Conservation (phyloP, 495 filamentous ascomycete genomes). For the Aspergillus olivimuriae region DNA sequence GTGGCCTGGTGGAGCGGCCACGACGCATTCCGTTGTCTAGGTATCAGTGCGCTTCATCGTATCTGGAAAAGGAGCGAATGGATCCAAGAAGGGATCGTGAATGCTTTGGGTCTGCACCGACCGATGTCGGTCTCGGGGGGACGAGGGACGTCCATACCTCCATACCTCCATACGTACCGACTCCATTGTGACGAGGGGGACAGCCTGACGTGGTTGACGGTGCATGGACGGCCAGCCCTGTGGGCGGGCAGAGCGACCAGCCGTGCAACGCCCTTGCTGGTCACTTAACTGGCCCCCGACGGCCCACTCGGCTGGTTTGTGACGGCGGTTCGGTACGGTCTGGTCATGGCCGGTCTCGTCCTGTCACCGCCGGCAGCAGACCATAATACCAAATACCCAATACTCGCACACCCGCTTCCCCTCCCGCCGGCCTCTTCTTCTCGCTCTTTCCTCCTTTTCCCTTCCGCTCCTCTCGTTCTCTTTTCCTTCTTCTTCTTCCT, state of each 20-base stretch:
- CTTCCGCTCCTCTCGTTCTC: conserved; percentile 1
- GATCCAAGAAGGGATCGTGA: too few relatives aligned
- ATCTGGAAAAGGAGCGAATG: too few relatives aligned
- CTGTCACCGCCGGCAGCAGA: background rate
- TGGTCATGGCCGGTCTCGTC: background rate
- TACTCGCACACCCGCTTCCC: conserved; percentile 8
- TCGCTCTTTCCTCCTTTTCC: conserved; percentile 8
- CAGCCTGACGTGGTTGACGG: too few relatives aligned
- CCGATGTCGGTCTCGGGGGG: too few relatives aligned
- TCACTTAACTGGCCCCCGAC: too few relatives aligned
- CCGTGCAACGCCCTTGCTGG: conserved; percentile 14
- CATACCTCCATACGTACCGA: too few relatives aligned
- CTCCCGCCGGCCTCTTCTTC: conserved; percentile 12
- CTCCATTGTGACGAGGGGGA: too few relatives aligned
- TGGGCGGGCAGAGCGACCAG: conserved; percentile 10
- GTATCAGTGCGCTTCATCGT: background rate
- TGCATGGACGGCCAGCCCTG: conserved; percentile 1
- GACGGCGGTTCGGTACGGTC: background rate
- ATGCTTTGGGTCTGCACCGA: too few relatives aligned
- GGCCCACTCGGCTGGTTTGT: background rate
- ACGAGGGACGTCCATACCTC: too few relatives aligned
- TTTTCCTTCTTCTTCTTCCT: conserved; percentile 2
- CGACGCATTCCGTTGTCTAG: conserved; percentile 2
- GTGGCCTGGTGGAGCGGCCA: background rate
- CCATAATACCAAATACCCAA: too few relatives aligned